A percentile compares a stretch with the other conserved stretches of the same genome.
These are phyloP conservation scores for Pichia cactophila DNA, from an alignment of 1,139 yeast genomes.

Conservation along the genomic window DNA sequence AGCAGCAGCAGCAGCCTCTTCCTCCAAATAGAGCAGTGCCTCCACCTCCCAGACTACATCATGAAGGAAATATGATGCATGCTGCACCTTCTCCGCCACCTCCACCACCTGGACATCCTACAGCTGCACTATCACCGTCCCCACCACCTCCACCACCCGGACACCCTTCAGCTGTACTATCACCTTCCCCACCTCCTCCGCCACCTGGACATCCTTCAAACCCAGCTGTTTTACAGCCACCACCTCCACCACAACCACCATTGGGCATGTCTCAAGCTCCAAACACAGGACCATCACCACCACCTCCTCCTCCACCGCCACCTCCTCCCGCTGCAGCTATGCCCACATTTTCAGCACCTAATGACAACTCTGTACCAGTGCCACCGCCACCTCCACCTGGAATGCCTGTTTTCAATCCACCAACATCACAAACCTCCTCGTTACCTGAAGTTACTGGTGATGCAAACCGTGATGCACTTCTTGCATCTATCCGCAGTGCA, in stretches of 20 bases:
- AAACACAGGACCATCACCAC: background rate
- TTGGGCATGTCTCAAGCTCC: constrained; percentile 24
- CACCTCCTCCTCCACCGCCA: constrained; percentile 22
- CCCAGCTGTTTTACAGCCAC: constrained; percentile 25
- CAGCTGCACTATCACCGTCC: constrained; percentile 18
- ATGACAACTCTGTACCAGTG: constrained; percentile 18
- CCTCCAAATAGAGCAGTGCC: background rate
- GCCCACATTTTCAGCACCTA: constrained; percentile 16
- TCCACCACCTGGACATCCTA: constrained; percentile 27
- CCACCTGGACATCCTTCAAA: constrained; percentile 13
- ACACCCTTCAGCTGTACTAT: background rate
- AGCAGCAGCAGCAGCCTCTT: constrained; percentile 11
- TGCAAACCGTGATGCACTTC: constrained; percentile 67
- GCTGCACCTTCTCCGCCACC: constrained; percentile 20
- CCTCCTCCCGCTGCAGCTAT: constrained; percentile 25
- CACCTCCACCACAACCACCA: constrained; percentile 27
- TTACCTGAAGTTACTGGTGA: constrained; percentile 31
- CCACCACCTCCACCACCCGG: constrained; percentile 25
- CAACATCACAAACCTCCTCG: constrained; percentile 4
- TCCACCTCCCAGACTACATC: constrained; percentile 12
- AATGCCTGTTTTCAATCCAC: constrained; percentile 14
- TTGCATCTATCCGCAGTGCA: constrained; percentile 80
- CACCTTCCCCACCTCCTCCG: constrained; percentile 11
- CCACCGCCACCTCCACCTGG: constrained; percentile 24
- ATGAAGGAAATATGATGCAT: constrained; percentile 1